A percentile compares a stretch with the other conserved stretches of the same genome.
These are phyloP conservation scores for Naegleria lovaniensis DNA, from an alignment of 208 protist genomes.

Conservation along the genomic window DNA sequence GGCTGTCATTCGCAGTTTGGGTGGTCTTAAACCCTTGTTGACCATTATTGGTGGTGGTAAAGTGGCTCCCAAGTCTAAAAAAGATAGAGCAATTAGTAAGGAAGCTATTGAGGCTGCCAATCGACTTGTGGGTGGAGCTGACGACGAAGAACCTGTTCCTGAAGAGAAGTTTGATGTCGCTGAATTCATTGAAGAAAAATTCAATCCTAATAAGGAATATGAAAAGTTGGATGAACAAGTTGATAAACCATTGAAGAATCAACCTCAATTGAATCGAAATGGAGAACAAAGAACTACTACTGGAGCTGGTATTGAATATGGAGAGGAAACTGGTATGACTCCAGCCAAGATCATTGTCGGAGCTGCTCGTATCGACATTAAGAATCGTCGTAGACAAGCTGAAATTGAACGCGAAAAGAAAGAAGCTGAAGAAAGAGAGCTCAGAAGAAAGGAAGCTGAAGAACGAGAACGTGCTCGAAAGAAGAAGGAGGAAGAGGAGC, in stretches of 20 bases:
- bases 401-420: neutral
- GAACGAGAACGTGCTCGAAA: neutral
- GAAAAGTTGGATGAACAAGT: neutral
- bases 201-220: neutral
- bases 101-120: neutral
- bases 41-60: slow-evolving; percentile 13
- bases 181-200: neutral
- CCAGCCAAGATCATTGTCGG: neutral
- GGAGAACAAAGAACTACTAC: neutral
- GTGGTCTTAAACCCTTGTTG: neutral
- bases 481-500: neutral
- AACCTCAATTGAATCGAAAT: neutral
- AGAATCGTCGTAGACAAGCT: neutral
- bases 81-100: neutral
- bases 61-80: neutral
- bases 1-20: neutral
- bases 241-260: neutral
- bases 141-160: slow-evolving; percentile 3
- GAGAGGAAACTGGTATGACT: neutral
- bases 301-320: slow-evolving; percentile 3
- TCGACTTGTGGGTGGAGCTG: neutral
- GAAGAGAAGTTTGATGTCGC: neutral
- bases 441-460: neutral
- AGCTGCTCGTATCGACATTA: neutral
- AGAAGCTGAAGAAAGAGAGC: neutral